Conservation (phyloP, 2,329 filamentous ascomycete species). For the Sarocladium oryzae region DNA sequence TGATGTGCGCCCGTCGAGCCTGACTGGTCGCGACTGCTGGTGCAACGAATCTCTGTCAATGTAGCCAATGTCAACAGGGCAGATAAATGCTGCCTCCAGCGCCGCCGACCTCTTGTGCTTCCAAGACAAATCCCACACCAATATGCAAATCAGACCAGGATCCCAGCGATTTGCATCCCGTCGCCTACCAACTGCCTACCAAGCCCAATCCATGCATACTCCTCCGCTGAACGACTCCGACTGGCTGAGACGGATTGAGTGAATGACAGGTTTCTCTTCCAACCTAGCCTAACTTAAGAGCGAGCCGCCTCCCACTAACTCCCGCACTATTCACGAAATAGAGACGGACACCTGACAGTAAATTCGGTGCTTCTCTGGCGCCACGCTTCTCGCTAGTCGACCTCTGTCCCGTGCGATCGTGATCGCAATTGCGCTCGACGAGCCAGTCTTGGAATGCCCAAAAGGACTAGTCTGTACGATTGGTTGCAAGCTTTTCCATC, state of each 20-base stretch:
- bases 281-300: too few relatives aligned
- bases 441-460: background rate
- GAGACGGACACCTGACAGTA: background rate
- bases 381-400: background rate
- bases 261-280: too few relatives aligned
- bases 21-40: background rate
- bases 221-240: background rate
- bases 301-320: background rate
- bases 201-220: background rate
- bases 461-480: background rate
- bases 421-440: background rate
- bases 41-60: too few relatives aligned
- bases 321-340: background rate
- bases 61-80: constrained; percentile 4
- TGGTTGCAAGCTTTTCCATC: background rate
- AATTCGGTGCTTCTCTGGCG: background rate
- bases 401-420: constrained; percentile 1
- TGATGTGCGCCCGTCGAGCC: background rate
- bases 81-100: too few relatives aligned
- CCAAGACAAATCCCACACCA: constrained; percentile 3
- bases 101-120: too few relatives aligned
- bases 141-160: background rate
- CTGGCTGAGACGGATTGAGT: background rate
- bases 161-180: background rate
- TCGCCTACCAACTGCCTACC: background rate